Evolutionary conservation across 2,329 filamentous ascomycete species (phyloP).

Genomic region (Alternaria rosae): DNA sequence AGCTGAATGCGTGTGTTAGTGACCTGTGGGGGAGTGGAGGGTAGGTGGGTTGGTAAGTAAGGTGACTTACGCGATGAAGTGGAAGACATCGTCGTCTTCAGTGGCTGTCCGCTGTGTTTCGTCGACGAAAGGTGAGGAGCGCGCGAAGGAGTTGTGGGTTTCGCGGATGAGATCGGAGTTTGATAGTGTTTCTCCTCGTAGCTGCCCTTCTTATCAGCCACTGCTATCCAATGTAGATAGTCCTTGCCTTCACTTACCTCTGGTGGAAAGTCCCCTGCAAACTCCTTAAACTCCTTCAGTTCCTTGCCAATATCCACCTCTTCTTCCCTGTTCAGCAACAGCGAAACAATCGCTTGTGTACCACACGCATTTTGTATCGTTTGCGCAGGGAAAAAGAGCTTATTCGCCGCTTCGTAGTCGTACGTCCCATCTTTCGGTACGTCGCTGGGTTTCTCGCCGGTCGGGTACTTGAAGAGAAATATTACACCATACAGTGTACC

Average conservation of each 20-base stretch:
- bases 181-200: slow-evolving; percentile 73
- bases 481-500: slow-evolving; percentile 84
- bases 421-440: slow-evolving; percentile 82
- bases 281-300: slow-evolving; percentile 83
- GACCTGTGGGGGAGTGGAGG: background rate
- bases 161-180: slow-evolving; percentile 66
- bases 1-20: slow-evolving; percentile 51
- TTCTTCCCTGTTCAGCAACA: slow-evolving; percentile 83
- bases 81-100: slow-evolving; percentile 90
- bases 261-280: slow-evolving; percentile 80
- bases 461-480: slow-evolving; percentile 97
- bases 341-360: slow-evolving; percentile 91
- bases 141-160: slow-evolving; percentile 90
- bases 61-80: slow-evolving; percentile 79
- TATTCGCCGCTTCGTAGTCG: slow-evolving; percentile 75
- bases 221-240: background rate
- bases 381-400: slow-evolving; percentile 92
- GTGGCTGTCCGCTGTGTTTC: slow-evolving; percentile 78
- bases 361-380: slow-evolving; percentile 99
- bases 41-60: background rate
- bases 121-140: slow-evolving; percentile 88
- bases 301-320: slow-evolving; percentile 75
- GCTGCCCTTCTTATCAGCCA: slow-evolving; percentile 50
- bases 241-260: slow-evolving; percentile 48
- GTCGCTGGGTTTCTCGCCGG: slow-evolving; percentile 68